phyloP scores from a whole-genome alignment of 148 eudicot genomes.

The Rheum nobile region DNA sequence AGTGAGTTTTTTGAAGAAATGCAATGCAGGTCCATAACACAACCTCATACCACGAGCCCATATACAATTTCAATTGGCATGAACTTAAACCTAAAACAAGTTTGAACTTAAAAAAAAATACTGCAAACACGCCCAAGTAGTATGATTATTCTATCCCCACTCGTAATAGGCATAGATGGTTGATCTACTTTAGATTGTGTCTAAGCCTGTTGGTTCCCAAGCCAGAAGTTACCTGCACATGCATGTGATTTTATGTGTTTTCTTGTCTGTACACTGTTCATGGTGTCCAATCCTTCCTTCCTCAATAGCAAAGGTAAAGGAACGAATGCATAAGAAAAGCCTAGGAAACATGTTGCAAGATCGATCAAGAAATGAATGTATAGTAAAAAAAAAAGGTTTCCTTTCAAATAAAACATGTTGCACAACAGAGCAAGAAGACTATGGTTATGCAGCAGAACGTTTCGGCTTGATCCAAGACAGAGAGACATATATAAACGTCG shows the following conservation, averaged over 20 bases:
- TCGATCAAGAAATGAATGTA: background rate
- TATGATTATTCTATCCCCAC: too few species aligned
- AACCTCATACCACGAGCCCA: too few species aligned
- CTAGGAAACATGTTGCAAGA: background rate
- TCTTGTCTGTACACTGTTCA: background rate
- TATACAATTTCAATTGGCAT: background rate
- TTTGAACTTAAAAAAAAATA: background rate
- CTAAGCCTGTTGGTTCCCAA: background rate
- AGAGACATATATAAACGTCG: background rate
- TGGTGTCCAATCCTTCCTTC: background rate
- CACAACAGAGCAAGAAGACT: background rate
- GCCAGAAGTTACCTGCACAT: background rate
- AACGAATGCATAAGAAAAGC: background rate
- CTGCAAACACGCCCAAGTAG: background rate
- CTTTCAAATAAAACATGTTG: slow-evolving; percentile 4
- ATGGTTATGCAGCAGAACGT: background rate
- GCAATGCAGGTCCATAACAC: too few species aligned
- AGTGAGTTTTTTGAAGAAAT: too few species aligned
- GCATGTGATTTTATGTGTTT: background rate
- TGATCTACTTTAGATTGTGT: background rate
- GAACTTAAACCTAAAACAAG: background rate
- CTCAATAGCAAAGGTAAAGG: too few species aligned
- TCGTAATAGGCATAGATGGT: background rate
- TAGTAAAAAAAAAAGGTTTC: background rate
- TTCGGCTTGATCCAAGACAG: background rate